Evolutionary conservation across 352 stramenopile genomes (phyloP).

Genomic region (Phytophthora sp.): DNA sequence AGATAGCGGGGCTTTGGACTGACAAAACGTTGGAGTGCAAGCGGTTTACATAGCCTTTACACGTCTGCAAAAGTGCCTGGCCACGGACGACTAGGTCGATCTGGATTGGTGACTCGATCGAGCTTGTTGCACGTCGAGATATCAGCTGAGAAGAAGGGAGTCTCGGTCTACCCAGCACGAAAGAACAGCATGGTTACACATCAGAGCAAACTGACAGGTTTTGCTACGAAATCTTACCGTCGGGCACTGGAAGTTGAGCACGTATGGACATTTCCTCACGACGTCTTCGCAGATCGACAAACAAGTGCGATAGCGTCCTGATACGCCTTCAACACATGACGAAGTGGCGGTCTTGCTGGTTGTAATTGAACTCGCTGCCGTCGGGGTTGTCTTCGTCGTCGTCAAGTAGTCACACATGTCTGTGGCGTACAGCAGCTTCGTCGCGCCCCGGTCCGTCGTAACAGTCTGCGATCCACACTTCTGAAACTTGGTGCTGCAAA

Average conservation of each 20-base stretch:
- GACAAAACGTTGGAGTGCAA: background rate
- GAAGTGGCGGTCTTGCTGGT: conserved; percentile 15
- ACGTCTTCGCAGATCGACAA: conserved; percentile 87
- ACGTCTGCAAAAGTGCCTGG: conserved; percentile 74
- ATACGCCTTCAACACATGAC: conserved; percentile 50
- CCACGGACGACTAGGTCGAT: conserved; percentile 68
- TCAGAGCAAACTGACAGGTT: background rate
- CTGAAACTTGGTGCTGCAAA: conserved; percentile 88
- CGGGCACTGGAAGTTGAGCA: conserved; percentile 86
- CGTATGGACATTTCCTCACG: conserved; percentile 84
- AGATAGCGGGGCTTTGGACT: background rate
- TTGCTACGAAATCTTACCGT: conserved; percentile 39
- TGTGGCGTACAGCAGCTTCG: conserved; percentile 20
- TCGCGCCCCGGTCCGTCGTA: conserved; percentile 21
- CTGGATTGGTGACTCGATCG: conserved; percentile 68
- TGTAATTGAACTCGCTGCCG: conserved; percentile 4
- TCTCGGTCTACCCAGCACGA: conserved; percentile 58
- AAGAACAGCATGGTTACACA: no score
- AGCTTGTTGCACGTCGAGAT: conserved; percentile 81
- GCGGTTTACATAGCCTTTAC: conserved; percentile 26
- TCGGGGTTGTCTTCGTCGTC: conserved; percentile 7
- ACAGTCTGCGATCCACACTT: conserved; percentile 52
- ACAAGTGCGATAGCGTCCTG: conserved; percentile 65
- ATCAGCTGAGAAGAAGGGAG: conserved; percentile 73
- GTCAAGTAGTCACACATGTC: conserved; percentile 41